Evolutionary conservation across 805 yeast genomes (phyloP).

Genomic region (Clavispora phyllophila): DNA sequence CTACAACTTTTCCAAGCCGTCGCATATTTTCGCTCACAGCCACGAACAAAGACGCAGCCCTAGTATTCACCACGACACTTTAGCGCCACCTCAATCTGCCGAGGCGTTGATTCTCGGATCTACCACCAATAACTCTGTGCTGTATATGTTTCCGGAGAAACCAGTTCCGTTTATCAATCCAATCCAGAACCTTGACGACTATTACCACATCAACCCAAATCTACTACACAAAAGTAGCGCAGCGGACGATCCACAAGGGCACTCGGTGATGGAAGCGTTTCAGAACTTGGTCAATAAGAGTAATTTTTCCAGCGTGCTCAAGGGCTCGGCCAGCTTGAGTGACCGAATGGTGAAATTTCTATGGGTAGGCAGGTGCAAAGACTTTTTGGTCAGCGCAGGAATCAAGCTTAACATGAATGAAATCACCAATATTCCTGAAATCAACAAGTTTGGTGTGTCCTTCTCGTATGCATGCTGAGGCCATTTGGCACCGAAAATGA

Average conservation of each 20-base stretch:
- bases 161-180: constrained; percentile 14
- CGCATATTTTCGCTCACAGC: constrained; percentile 1
- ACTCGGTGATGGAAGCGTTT: constrained; percentile 47
- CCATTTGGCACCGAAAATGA: no score
- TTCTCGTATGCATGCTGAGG: constrained; percentile 56
- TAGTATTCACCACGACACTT: constrained; percentile 10
- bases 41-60: not conserved
- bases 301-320: constrained; percentile 65
- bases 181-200: constrained; percentile 21
- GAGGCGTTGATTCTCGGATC: constrained; percentile 4
- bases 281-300: constrained; percentile 47
- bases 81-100: constrained; percentile 7
- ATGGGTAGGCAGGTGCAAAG: constrained; percentile 88
- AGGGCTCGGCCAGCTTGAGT: constrained; percentile 64
- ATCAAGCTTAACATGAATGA: constrained; percentile 42
- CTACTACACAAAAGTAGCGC: constrained; percentile 3
- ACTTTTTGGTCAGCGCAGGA: constrained; percentile 76
- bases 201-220: constrained; percentile 24
- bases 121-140: constrained; percentile 1
- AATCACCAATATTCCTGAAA: constrained; percentile 39
- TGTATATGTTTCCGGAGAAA: not conserved
- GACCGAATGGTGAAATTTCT: constrained; percentile 56
- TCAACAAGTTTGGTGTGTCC: constrained; percentile 52
- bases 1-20: constrained; percentile 47
- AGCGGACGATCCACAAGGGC: constrained; percentile 15